Evolutionary conservation across 495 filamentous ascomycete species (phyloP).

Genomic region (Podospora comata): DNA sequence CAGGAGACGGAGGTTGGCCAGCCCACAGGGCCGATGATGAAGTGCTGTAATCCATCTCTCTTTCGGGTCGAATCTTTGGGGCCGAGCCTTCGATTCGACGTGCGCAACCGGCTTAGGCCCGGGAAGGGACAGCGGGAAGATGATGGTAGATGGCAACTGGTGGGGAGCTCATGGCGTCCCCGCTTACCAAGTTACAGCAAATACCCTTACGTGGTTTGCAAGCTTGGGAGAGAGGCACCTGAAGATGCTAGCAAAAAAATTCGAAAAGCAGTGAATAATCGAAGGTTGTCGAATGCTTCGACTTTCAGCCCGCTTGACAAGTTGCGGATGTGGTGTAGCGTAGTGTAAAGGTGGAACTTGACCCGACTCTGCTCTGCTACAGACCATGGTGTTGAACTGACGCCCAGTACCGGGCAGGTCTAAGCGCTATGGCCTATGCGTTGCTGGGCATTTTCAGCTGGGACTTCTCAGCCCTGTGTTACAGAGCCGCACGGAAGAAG

Average conservation of each 20-base stretch:
- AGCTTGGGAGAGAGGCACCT: background rate
- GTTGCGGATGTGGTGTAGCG: background rate
- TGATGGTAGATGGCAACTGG: background rate
- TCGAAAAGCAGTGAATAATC: background rate
- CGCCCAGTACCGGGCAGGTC: background rate
- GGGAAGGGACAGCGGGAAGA: slow-evolving; percentile 9
- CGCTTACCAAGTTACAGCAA: background rate
- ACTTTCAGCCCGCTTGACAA: background rate
- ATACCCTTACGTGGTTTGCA: background rate
- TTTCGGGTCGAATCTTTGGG: background rate
- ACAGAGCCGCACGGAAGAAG: background rate
- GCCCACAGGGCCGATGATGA: slow-evolving; percentile 30
- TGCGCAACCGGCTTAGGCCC: background rate
- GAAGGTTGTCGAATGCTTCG: background rate
- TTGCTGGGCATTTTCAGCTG: background rate
- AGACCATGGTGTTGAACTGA: background rate
- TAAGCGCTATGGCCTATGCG: background rate
- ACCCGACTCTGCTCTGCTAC: background rate
- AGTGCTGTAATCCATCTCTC: slow-evolving; percentile 30
- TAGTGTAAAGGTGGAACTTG: background rate
- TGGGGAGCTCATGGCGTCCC: slow-evolving; percentile 16
- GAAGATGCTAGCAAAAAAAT: background rate
- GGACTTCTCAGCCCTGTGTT: background rate
- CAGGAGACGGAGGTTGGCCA: slow-evolving; percentile 38
- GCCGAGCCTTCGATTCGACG: background rate